Base-by-base conservation (phyloP, 768 basidiomycete genomes). In the Tylopilus plumbeoviolaceoides region DNA sequence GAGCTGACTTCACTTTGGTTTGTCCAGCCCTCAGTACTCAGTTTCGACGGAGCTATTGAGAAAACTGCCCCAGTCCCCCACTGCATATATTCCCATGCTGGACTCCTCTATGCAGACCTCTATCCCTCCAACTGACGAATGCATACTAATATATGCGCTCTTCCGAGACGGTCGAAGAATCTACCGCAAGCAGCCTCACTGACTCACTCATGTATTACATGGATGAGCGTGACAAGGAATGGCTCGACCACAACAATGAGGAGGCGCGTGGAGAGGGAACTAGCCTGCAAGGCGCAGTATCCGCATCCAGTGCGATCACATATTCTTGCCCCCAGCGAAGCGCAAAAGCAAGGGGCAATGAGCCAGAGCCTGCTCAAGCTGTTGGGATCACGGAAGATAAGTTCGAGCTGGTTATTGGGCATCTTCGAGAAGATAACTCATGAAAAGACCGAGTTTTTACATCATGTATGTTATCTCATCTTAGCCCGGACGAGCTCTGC, bases 171-270 rank as follows among this genome's bases (percentile, higher is more conserved):
- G 83, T 89, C 58, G 97, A 98, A 61, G 92, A 94, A 59, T 75
- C 81, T 10, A 74, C 77, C 59, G 68, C 69, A 5, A 77, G 73
- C 57, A 82, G 81, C 11, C 79, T 93, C 51, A 72, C 81, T 28
- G 83, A 87, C 59, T 87, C 88, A 0, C 88, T 88, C 70, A 84
- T 85, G 2, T 98, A 98, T 65, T 90, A 83, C 59, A 90, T 98
- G 89, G 95, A 99, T 62, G 97, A 98, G 69, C 85, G 88, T 17
- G 95, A 98, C 73, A 84, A 88, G 63, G 88, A 89, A 58, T 99
- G 95, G 95, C 79, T 99, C 30, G 87, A 90, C 61, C 87, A 83
- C 71, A 92, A 91, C 64, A 97, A 98, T 61, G 86, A 87, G 63
- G 82, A 87, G 51, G 90, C 89, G 2, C 78, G 87, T 14, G 90